These are phyloP conservation scores for Protea cynaroides DNA, from an alignment of 164 flowering plant genomes.

Conservation along the genomic window DNA sequence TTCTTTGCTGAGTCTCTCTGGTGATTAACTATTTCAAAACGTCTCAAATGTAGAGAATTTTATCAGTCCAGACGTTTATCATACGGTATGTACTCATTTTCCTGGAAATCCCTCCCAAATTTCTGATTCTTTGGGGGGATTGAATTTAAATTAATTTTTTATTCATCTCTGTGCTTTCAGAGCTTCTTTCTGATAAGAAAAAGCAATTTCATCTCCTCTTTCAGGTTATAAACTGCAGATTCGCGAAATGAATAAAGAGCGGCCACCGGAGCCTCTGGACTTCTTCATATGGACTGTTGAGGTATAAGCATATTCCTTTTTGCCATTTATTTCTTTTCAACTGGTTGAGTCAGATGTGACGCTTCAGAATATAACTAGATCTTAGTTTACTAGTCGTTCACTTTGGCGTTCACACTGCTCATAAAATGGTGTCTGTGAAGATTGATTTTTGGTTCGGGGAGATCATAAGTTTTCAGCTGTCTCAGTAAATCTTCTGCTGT, in stretches of 20 bases:
- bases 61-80: neutral
- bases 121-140: neutral
- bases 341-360: neutral
- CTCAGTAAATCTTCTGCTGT: neutral
- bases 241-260: slow-evolving; percentile 51
- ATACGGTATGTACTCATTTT: slow-evolving; percentile 1
- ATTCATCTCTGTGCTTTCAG: neutral
- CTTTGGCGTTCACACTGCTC: slow-evolving; percentile 6
- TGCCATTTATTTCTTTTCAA: neutral
- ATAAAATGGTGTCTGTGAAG: too few relatives aligned
- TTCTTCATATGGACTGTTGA: slow-evolving; percentile 95
- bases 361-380: neutral
- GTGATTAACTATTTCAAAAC: too few relatives aligned
- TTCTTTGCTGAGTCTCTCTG: too few relatives aligned
- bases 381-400: slow-evolving; percentile 3
- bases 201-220: neutral
- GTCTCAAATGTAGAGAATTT: slow-evolving; percentile 8
- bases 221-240: slow-evolving; percentile 11
- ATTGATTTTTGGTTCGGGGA: neutral
- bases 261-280: slow-evolving; percentile 88
- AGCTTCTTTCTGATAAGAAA: neutral
- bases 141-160: slow-evolving; percentile 5
- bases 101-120: neutral
- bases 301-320: slow-evolving; percentile 31
- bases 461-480: slow-evolving; percentile 8